A percentile compares a stretch with the other conserved stretches of the same genome.
Conservation (phyloP, 768 basidiomycete species). For the Candolleomyces eurysporus region DNA sequence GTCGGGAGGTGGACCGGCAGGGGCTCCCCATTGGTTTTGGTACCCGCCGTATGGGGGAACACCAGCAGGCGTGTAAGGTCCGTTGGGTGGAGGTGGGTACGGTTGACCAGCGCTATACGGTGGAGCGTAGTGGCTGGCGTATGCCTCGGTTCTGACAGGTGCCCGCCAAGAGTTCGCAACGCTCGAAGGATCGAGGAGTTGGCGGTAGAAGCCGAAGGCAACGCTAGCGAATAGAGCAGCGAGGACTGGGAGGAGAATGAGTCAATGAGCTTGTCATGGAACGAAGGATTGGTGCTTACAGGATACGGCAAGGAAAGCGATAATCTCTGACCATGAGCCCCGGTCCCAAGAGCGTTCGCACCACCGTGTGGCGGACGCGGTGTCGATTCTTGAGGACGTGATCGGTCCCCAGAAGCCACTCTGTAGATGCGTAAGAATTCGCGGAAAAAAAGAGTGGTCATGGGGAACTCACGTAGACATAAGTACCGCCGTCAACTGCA, state of each 20-base stretch:
- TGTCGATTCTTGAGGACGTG: slow-evolving; percentile 24
- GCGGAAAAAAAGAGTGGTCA: not conserved
- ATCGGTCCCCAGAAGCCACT: slow-evolving; percentile 58
- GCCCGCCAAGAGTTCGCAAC: slow-evolving; percentile 49
- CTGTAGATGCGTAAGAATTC: slow-evolving; percentile 18
- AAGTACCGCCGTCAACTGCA: slow-evolving; percentile 30
- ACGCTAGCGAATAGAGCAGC: slow-evolving; percentile 60
- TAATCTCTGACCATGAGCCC: slow-evolving; percentile 67
- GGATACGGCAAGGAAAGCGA: slow-evolving; percentile 57
- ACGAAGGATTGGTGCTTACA: slow-evolving; percentile 37
- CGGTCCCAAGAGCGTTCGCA: slow-evolving; percentile 60
- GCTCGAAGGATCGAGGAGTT: slow-evolving; percentile 67
- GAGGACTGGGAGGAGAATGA: slow-evolving; percentile 39
- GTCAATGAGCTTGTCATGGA: not conserved
- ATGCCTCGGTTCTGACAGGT: slow-evolving; percentile 39
- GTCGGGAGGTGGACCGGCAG: slow-evolving; percentile 6
- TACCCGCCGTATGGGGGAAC: slow-evolving; percentile 35
- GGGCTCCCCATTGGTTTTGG: not conserved
- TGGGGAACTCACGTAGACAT: slow-evolving; percentile 37
- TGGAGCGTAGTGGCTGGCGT: slow-evolving; percentile 55
- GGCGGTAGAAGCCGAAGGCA: slow-evolving; percentile 72
- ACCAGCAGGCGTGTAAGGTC: too few relatives aligned
- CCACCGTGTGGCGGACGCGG: slow-evolving; percentile 39
- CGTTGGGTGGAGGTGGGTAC: slow-evolving; percentile 41
- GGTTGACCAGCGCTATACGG: slow-evolving; percentile 48